Evolutionary conservation across 441 rosid species (phyloP), one percentile per base, ranked within the genome.

Genomic region (Flueggea neowawraea): DNA sequence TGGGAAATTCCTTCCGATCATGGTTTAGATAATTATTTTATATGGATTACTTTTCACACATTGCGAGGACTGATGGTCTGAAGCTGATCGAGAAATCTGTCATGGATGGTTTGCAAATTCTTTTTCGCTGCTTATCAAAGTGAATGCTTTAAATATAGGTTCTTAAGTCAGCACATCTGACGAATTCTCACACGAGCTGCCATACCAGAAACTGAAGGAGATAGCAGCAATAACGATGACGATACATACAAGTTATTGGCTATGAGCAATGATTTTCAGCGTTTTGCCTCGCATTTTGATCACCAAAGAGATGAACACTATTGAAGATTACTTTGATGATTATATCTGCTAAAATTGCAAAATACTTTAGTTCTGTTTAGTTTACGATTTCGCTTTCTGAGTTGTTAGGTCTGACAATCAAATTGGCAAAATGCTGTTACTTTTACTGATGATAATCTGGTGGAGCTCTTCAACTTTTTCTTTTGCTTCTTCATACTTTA

Each of bases 141-240:
- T 55, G 59, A 41, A 61, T 31, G 52, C 45, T 31, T 4, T 12
- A 12, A 28, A 14, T 44, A 8, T 51, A 32, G 33, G 54, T 51
- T 64, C 41, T 41, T 48, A 36, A n/a, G 72, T 51, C 53, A 17
- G 47, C 41, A 5, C 41, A 36, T 36, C 41, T 36, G 41, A 44
- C 16, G 15, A 64, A 48, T 44, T 70, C 58, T 44, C 64, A 17
- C 16, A 6, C 55, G 55, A 44, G 63, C 43, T 50, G 62, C 60
- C 14, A 16, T 63, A 50, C 44, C 31, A 0, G 60, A 52, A 49
- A 45, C 58, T 39, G 63, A 16, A 48, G 54, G 57, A 45, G 71
- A 63, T 31, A 16, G 59, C 36, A 48, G 58, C 9, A 56, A 31
- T 53, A 15, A 12, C 22, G 32, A 17, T 47, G 65, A 47, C 14